Evolutionary conservation across 2,329 filamentous ascomycete species (phyloP).

Genomic region (Xylariaceae sp.): DNA sequence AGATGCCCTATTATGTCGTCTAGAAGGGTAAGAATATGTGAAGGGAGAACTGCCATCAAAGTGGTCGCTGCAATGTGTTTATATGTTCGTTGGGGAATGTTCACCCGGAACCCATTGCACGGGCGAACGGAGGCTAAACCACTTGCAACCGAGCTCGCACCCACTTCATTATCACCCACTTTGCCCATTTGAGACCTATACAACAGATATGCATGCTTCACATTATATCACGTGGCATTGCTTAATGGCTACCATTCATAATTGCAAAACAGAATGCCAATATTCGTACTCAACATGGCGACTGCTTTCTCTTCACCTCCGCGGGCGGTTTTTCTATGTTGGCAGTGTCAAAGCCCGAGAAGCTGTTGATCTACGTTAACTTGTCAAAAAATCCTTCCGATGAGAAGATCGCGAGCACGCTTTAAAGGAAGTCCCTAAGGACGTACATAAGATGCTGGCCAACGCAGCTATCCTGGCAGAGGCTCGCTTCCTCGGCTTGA

Average conservation of each 20-base stretch:
- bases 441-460: slow-evolving; percentile 95
- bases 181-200: slow-evolving; percentile 29
- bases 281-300: slow-evolving; percentile 67
- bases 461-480: slow-evolving; percentile 91
- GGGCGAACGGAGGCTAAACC: slow-evolving; percentile 55
- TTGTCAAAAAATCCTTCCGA: slow-evolving; percentile 94
- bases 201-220: slow-evolving; percentile 4
- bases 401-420: slow-evolving; percentile 81
- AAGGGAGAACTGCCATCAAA: slow-evolving; percentile 7
- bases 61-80: slow-evolving; percentile 29
- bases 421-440: slow-evolving; percentile 94
- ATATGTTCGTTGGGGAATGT: slow-evolving; percentile 31
- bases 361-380: slow-evolving; percentile 96
- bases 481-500: slow-evolving; percentile 97
- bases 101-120: slow-evolving; percentile 35
- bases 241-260: slow-evolving; percentile 12
- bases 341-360: slow-evolving; percentile 99
- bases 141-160: slow-evolving; percentile 36
- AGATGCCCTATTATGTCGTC: background rate
- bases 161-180: slow-evolving; percentile 35
- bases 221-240: slow-evolving; percentile 18
- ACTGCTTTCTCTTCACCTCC: slow-evolving; percentile 99
- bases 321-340: slow-evolving; percentile 99
- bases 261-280: slow-evolving; percentile 31
- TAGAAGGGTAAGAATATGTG: background rate